Evolutionary conservation across 495 filamentous ascomycete species (phyloP), one percentile per base, ranked within the genome.

Genomic region (Penicillium flavigenum): DNA sequence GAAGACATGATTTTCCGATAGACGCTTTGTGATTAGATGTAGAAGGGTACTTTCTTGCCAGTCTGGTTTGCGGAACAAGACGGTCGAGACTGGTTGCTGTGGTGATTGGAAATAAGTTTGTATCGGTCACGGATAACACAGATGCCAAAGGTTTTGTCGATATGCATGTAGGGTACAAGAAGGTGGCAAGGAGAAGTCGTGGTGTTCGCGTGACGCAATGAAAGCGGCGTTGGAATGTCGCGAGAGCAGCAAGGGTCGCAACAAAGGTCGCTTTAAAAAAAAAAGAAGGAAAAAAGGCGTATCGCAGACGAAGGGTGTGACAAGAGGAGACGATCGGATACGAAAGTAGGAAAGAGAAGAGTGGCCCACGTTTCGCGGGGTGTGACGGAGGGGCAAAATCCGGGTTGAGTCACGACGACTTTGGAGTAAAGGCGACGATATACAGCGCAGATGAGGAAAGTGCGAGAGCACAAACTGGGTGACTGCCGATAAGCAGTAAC

Each of bases 1-100:
- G 39, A 60, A 62, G 59, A 68, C 74, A 77, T 77, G 41, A 39
- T 32, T 65, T 26, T 63, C 17, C 24, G 53, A 38, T 54, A 32
- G 31, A 29, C 7, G 36, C 11, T 39, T 42, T 55, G 24, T 27
- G 26, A 22, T 54, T 54, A 56, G 29, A 31, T 47, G 17, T 50
- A 46, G 26, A 45, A 31, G 46, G 45, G 44, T 51, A 34, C 54
- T 43, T 46, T 47, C 47, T 50, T 52, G 41, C 50, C 22, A 29
- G 50, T 52, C 42, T 44, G 51, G 24, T 29, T 36, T n/a, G 31
- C 3, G 24, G 10, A 19, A 34, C 51, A 46, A 14, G 27, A 26
- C 17, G 14, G 45, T 9, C 19, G 41, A 17, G 31, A 11, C n/a
- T 51, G 32, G 47, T 31, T 41, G 39, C 11, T 31, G 51, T 47